Evolutionary conservation across 1,284 basidiomycete species (phyloP).

Genomic region (Rhodotorula glutinis): DNA sequence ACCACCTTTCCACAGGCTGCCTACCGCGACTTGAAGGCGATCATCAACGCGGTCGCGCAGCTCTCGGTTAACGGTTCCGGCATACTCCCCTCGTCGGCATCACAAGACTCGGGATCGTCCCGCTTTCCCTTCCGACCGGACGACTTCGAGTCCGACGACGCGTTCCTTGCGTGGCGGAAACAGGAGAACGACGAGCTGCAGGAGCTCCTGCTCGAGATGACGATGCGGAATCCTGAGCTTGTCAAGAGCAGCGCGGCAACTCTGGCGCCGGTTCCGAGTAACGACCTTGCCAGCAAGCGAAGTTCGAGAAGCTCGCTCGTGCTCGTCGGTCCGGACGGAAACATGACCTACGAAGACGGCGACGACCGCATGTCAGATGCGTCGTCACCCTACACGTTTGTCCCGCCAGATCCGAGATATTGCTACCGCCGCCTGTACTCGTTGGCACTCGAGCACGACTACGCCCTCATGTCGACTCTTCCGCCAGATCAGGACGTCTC

Average conservation of each 20-base stretch:
- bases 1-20: slow-evolving; percentile 59
- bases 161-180: slow-evolving; percentile 79
- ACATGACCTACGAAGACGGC: slow-evolving; percentile 42
- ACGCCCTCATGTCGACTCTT: slow-evolving; percentile 84
- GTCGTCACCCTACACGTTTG: slow-evolving; percentile 61
- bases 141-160: slow-evolving; percentile 76
- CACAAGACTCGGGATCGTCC: not conserved
- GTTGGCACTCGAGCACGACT: slow-evolving; percentile 76
- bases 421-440: slow-evolving; percentile 82
- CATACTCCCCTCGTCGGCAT: not conserved
- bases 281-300: not conserved
- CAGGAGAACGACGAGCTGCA: slow-evolving; percentile 80
- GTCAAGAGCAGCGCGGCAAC: slow-evolving; percentile 55
- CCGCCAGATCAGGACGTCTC: slow-evolving; percentile 96
- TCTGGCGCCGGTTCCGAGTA: not conserved
- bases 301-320: slow-evolving; percentile 20
- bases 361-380: slow-evolving; percentile 52
- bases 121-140: slow-evolving; percentile 79
- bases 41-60: slow-evolving; percentile 84
- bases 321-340: slow-evolving; percentile 43
- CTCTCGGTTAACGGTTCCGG: slow-evolving; percentile 52
- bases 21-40: slow-evolving; percentile 78
- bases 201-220: slow-evolving; percentile 83
- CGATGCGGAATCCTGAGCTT: slow-evolving; percentile 79
- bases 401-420: slow-evolving; percentile 81